Conservation (phyloP, 2,329 filamentous ascomycete genomes). For the Biscogniauxia sp. region DNA sequence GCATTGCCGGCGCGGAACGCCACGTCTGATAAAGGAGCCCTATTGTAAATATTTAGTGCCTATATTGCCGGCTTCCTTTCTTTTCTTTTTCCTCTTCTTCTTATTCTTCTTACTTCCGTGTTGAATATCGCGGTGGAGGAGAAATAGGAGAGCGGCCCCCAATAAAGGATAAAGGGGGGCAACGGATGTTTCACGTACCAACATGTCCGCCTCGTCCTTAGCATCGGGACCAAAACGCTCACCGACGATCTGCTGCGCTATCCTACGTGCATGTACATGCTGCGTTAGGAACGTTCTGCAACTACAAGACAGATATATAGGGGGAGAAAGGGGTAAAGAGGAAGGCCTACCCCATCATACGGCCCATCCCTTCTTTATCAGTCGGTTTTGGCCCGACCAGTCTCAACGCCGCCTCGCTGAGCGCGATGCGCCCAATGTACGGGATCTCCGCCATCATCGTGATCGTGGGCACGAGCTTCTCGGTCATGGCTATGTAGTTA, state of each 20-base stretch:
- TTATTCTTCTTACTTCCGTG: background rate
- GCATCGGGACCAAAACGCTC: conserved; percentile 11
- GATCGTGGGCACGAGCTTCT: conserved; percentile 10
- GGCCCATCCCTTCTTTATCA: conserved; percentile 24
- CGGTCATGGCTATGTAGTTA: conserved; percentile 18
- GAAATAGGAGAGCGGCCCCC: too few relatives aligned
- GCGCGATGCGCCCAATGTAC: conserved; percentile 20
- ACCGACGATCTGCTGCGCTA: conserved; percentile 13
- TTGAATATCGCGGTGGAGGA: too few relatives aligned
- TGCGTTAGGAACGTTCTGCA: too few relatives aligned
- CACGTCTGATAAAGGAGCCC: background rate
- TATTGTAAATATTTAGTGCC: background rate
- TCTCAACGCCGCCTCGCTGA: conserved; percentile 16
- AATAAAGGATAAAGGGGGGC: background rate
- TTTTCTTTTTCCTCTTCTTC: too few relatives aligned
- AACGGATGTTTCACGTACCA: conserved; percentile 23
- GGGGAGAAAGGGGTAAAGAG: too few relatives aligned
- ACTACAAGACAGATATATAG: background rate
- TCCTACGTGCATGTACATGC: conserved; percentile 6
- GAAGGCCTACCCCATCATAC: conserved; percentile 16
- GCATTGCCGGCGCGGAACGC: conserved; percentile 3
- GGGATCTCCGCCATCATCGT: conserved; percentile 24
- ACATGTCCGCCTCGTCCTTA: conserved; percentile 17
- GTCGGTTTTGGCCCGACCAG: conserved; percentile 24
- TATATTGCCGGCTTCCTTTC: too few relatives aligned